Evolutionary conservation across 768 basidiomycete species (phyloP).

Genomic region (Suillus spraguei): DNA sequence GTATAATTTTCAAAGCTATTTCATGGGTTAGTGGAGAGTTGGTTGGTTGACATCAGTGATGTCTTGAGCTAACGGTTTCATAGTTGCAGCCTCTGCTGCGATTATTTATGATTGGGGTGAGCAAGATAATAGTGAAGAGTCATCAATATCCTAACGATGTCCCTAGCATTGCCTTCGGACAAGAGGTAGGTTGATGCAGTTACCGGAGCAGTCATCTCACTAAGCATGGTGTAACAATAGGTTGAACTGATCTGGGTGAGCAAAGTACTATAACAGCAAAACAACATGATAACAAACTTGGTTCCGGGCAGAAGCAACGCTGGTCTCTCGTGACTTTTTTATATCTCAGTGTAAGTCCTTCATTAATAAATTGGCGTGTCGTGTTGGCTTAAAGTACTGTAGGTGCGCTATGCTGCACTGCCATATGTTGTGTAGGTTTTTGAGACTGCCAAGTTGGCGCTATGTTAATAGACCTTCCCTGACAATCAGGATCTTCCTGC

Average conservation of each 20-base stretch:
- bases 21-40: neutral
- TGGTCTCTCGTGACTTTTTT: neutral
- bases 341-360: neutral
- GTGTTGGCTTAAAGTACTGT: neutral
- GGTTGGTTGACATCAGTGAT: neutral
- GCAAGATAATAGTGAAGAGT: neutral
- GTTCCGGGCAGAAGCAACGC: neutral
- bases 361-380: neutral
- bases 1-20: neutral
- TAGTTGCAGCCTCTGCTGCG: neutral
- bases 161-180: neutral
- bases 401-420: conserved; percentile 1
- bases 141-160: neutral
- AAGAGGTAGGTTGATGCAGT: neutral
- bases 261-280: neutral
- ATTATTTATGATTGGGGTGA: neutral
- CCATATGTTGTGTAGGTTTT: neutral
- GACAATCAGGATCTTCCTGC: neutral
- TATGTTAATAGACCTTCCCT: neutral
- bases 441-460: neutral
- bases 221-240: neutral
- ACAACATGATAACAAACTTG: neutral
- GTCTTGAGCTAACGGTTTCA: neutral
- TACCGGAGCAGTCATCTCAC: neutral
- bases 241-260: neutral